phyloP scores from a whole-genome alignment of 108 stramenopile genomes.

The Heterococcus sp. region DNA sequence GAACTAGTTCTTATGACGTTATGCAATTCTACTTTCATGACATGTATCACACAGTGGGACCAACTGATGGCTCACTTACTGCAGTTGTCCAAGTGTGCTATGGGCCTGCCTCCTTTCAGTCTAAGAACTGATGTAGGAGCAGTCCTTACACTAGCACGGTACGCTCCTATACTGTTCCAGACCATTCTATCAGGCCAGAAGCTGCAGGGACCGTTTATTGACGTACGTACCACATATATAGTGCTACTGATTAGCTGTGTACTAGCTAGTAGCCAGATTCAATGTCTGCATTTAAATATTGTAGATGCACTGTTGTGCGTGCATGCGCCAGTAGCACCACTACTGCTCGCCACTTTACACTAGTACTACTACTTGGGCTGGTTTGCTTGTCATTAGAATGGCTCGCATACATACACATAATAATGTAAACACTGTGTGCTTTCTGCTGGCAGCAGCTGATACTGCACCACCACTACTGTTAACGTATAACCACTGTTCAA shows the following conservation, averaged over 20 bases:
- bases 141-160: slow-evolving; percentile 32
- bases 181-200: slow-evolving; percentile 19
- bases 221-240: background rate
- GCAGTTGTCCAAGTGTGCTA: slow-evolving; percentile 40
- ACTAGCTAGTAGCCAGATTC: background rate
- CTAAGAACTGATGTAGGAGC: slow-evolving; percentile 39
- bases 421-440: background rate
- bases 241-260: too few relatives aligned
- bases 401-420: background rate
- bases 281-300: background rate
- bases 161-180: slow-evolving; percentile 4
- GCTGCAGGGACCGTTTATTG: background rate
- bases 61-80: slow-evolving; percentile 24
- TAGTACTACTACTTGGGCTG: too few relatives aligned
- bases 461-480: slow-evolving; percentile 3
- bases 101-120: slow-evolving; percentile 44
- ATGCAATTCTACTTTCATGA: too few relatives aligned
- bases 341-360: too few relatives aligned
- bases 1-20: too few relatives aligned
- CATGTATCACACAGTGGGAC: slow-evolving; percentile 18
- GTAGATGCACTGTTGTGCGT: background rate
- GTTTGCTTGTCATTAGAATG: too few relatives aligned
- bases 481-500: background rate
- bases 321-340: too few relatives aligned
- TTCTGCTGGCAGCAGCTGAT: slow-evolving; percentile 4